Evolutionary conservation across 1,284 basidiomycete genomes (phyloP), one percentile per base, ranked within the genome.

Genomic region (Coniferiporia weirii): DNA sequence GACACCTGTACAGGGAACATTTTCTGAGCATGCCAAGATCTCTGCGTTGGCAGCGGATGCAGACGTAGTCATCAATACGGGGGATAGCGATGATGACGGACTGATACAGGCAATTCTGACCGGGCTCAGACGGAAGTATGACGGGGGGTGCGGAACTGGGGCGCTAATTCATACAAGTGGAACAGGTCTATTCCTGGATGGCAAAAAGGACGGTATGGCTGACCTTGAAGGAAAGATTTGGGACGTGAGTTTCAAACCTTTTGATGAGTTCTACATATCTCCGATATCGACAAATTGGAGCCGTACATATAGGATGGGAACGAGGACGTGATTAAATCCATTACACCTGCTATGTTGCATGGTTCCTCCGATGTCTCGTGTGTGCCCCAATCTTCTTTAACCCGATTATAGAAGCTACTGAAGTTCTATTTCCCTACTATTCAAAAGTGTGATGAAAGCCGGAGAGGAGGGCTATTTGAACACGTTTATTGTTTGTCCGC

Each of bases 111-210:
- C 63, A 10, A 58, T 68, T 44, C 47, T 68, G 13, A 45, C 32
- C 4, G 65, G 63, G 9, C 38, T 61, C 44, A 57, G 57, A 36
- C 34, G 54, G 35, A 46, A 55, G 17, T 38, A 49, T 2, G 45
- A 63, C 38, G 58, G 35, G 9, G 56, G 54, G 46, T 2, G 34
- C 4, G 56, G 22, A 17, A 36, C 19, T 17, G 63, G 57, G 19
- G 52, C 48, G n/a, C 51, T 64, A 5, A 61, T 67, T 10, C 66
- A 68, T 46, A 67, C 66, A 7, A 66, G 66, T 52, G 66, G 66
- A 34, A 63, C 54, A 10, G 62, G 52, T 17, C 52, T 65, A 9
- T 61, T 64, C 12, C 34, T 49, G 22, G 65, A 65, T 38, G 45
- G 57, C 15, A 36, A 12, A 27, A 52, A 52, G 15, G 61, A 54